phyloP scores from a whole-genome alignment of 768 basidiomycete genomes.

The Russula brevipes region DNA sequence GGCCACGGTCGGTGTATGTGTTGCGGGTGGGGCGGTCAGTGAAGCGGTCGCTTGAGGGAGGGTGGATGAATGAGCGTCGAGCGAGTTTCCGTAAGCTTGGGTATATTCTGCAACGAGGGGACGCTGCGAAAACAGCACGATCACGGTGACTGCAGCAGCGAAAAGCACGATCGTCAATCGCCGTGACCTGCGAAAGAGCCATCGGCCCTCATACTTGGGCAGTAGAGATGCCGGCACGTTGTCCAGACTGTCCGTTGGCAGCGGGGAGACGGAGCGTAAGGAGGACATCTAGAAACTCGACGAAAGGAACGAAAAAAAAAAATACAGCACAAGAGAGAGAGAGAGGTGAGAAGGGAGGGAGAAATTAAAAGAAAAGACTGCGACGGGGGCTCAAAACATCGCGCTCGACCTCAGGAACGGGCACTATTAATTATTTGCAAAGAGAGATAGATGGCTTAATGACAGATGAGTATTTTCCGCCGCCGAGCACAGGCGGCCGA shows the following conservation, averaged over 20 bases:
- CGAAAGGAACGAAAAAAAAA: no score
- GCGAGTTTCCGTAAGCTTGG: not conserved
- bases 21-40: not conserved
- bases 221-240: not conserved
- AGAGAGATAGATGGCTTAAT: no score
- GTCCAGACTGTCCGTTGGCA: not conserved
- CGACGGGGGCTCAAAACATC: no score
- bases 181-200: not conserved
- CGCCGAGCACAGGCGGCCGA: no score
- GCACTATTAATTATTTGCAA: no score
- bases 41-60: not conserved
- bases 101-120: not conserved
- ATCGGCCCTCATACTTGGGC: not conserved
- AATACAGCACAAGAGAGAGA: no score
- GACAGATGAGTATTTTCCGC: no score
- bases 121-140: not conserved
- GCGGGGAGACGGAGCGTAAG: not conserved
- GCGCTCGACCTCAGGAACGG: no score
- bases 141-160: not conserved
- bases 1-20: not conserved
- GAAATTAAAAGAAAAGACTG: no score
- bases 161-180: slow-evolving; percentile 6
- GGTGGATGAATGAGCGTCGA: not conserved
- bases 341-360: no score
- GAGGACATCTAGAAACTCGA: not conserved